Conservation (phyloP, 2,329 filamentous ascomycete genomes). For the Sphaerulina populicola region DNA sequence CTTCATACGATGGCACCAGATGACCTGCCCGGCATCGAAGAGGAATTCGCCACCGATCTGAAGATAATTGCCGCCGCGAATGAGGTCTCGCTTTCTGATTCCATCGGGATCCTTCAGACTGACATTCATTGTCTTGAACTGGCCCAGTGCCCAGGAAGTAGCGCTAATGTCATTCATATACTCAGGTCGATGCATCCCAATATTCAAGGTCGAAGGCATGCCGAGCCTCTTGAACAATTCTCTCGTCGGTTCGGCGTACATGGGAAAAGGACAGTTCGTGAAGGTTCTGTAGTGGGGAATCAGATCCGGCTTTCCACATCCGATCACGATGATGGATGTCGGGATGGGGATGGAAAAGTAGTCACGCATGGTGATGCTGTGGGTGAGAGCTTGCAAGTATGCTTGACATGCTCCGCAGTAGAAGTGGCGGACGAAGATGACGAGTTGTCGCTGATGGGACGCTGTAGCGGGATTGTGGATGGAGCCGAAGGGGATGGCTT, state of each 20-base stretch:
- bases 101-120: constrained; percentile 28
- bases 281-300: constrained; percentile 33
- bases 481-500: constrained; percentile 53
- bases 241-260: constrained; percentile 34
- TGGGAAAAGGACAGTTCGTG: constrained; percentile 33
- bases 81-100: constrained; percentile 27
- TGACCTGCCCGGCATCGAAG: constrained; percentile 35
- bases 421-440: constrained; percentile 38
- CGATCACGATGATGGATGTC: constrained; percentile 34
- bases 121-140: constrained; percentile 25
- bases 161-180: constrained; percentile 34
- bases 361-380: constrained; percentile 31
- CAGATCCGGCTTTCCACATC: constrained; percentile 33
- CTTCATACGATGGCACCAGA: constrained; percentile 39
- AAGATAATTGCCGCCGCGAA: constrained; percentile 33
- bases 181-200: constrained; percentile 29
- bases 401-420: constrained; percentile 38
- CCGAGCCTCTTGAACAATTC: constrained; percentile 33
- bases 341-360: constrained; percentile 33
- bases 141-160: constrained; percentile 28
- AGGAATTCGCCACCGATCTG: constrained; percentile 38
- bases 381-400: constrained; percentile 32
- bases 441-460: constrained; percentile 33
- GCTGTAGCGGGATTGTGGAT: constrained; percentile 48
- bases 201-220: constrained; percentile 30